Percentiles rank a stretch among this genome's conserved stretches.
Conservation (phyloP, 2,329 filamentous ascomycete genomes). For the Fusarium luffae region DNA sequence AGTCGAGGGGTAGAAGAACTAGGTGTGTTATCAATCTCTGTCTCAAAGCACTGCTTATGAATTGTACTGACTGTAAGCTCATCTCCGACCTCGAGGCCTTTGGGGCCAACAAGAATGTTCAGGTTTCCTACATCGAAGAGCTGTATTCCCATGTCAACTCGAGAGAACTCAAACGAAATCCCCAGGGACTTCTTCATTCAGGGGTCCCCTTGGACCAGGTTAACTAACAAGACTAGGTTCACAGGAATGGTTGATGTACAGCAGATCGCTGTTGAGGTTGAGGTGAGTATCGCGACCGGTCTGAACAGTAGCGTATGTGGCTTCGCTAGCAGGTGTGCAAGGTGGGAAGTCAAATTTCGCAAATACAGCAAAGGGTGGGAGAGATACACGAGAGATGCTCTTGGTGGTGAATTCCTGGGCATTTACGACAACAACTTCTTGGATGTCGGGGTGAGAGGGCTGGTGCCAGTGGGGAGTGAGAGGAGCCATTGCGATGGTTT, state of each 20-base stretch:
- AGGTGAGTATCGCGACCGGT: conserved; percentile 66
- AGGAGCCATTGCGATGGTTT: conserved; percentile 59
- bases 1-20: conserved; percentile 81
- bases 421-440: conserved; percentile 64
- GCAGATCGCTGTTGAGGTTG: conserved; percentile 72
- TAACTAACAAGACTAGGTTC: conserved; percentile 70
- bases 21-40: conserved; percentile 1
- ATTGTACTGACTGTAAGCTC: conserved; percentile 63
- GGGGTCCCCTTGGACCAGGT: conserved; percentile 29
- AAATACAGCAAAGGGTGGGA: conserved; percentile 72
- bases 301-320: conserved; percentile 74
- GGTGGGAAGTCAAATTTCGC: conserved; percentile 75
- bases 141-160: conserved; percentile 50
- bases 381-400: conserved; percentile 64
- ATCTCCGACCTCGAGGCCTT: conserved; percentile 65
- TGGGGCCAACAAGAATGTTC: conserved; percentile 67
- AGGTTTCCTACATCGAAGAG: conserved; percentile 69
- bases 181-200: background rate
- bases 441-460: conserved; percentile 69
- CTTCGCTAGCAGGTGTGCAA: conserved; percentile 63
- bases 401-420: conserved; percentile 68
- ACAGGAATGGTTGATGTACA: conserved; percentile 77
- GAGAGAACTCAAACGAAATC: background rate
- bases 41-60: no score
- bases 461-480: conserved; percentile 68